phyloP scores from a whole-genome alignment of 805 yeast species.

The Candida saitoana region DNA sequence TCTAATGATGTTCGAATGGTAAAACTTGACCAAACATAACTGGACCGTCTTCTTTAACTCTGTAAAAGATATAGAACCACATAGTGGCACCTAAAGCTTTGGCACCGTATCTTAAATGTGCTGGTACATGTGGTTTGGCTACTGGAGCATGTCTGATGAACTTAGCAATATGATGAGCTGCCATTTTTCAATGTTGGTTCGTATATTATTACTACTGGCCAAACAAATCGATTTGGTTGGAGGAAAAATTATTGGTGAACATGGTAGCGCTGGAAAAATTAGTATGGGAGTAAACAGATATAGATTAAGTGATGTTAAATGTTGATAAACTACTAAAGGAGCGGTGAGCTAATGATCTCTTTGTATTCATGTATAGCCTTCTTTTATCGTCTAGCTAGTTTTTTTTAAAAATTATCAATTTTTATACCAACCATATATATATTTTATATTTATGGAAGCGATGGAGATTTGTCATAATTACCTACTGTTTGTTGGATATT shows the following conservation, averaged over 20 bases:
- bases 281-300: not conserved
- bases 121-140: slow-evolving; percentile 62
- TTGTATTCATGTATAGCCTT: too few relatives aligned
- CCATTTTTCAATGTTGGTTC: slow-evolving; percentile 25
- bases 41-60: slow-evolving; percentile 69
- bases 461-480: too few relatives aligned
- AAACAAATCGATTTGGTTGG: slow-evolving; percentile 4
- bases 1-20: slow-evolving; percentile 36
- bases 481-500: too few relatives aligned
- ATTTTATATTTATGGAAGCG: too few relatives aligned
- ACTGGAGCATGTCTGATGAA: slow-evolving; percentile 56
- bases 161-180: slow-evolving; percentile 39
- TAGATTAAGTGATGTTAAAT: not conserved
- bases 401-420: too few relatives aligned
- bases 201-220: not conserved
- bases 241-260: not conserved
- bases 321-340: too few relatives aligned
- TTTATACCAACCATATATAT: too few relatives aligned
- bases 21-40: slow-evolving; percentile 49
- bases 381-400: too few relatives aligned
- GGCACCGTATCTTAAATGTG: slow-evolving; percentile 54
- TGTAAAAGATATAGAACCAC: slow-evolving; percentile 86
- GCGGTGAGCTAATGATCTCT: too few relatives aligned
- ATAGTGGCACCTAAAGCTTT: slow-evolving; percentile 75
- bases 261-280: not conserved